phyloP scores from a whole-genome alignment of 345 rosid genomes.

The Arabis hirsuta region DNA sequence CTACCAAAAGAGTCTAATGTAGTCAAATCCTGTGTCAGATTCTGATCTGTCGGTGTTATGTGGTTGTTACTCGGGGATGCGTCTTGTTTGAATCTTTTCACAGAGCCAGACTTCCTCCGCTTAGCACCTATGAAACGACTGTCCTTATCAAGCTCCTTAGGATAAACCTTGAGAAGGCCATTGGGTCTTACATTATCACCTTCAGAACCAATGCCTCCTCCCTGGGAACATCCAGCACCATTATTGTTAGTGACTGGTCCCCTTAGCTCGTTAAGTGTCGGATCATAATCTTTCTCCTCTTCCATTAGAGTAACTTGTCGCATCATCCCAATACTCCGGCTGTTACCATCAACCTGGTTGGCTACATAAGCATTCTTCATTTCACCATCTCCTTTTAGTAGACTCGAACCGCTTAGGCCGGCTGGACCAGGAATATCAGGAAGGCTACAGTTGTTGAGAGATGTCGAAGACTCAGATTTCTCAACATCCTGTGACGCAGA shows the following conservation, averaged over 20 bases:
- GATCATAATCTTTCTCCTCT: slow-evolving; percentile 76
- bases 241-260: slow-evolving; percentile 56
- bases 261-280: slow-evolving; percentile 82
- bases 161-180: slow-evolving; percentile 57
- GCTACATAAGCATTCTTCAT: slow-evolving; percentile 39
- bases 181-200: slow-evolving; percentile 48
- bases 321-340: slow-evolving; percentile 47
- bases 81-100: slow-evolving; percentile 92
- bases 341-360: slow-evolving; percentile 53
- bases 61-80: slow-evolving; percentile 40
- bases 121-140: slow-evolving; percentile 75
- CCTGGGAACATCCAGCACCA: slow-evolving; percentile 54
- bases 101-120: slow-evolving; percentile 92
- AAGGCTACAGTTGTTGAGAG: slow-evolving; percentile 48
- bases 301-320: slow-evolving; percentile 40
- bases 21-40: slow-evolving; percentile 47
- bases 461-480: slow-evolving; percentile 48
- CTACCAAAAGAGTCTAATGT: slow-evolving; percentile 51
- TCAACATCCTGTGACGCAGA: slow-evolving; percentile 47
- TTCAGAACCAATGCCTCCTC: slow-evolving; percentile 50
- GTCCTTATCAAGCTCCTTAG: slow-evolving; percentile 52
- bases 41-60: slow-evolving; percentile 44
- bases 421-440: slow-evolving; percentile 42
- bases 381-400: slow-evolving; percentile 47
- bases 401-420: slow-evolving; percentile 45